Evolutionary conservation across 2,329 filamentous ascomycete genomes (phyloP).

Genomic region (Phyllosticta ampelicida): DNA sequence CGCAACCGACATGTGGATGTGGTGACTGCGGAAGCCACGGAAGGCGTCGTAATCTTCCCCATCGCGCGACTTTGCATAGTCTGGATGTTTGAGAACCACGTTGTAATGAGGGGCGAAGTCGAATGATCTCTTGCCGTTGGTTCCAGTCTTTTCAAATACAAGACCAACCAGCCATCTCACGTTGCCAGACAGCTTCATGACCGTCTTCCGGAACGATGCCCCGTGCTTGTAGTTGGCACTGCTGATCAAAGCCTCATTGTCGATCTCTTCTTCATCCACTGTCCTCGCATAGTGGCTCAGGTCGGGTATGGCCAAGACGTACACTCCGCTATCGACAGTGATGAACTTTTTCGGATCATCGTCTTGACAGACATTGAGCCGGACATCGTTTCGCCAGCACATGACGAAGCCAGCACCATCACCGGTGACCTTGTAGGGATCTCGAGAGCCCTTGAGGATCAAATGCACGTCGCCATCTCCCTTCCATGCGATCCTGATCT

Average conservation of each 20-base stretch:
- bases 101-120: constrained; percentile 89
- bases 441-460: constrained; percentile 77
- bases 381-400: constrained; percentile 95
- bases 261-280: constrained; percentile 38
- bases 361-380: constrained; percentile 72
- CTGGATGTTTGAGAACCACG: constrained; percentile 72
- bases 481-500: constrained; percentile 81
- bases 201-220: constrained; percentile 91
- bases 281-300: constrained; percentile 79
- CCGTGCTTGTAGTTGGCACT: constrained; percentile 58
- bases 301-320: constrained; percentile 87
- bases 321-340: constrained; percentile 91
- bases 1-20: constrained; percentile 91
- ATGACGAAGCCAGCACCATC: constrained; percentile 92
- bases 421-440: constrained; percentile 87
- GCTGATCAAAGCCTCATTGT: constrained; percentile 48
- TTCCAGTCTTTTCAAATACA: constrained; percentile 79
- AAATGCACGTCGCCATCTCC: constrained; percentile 93
- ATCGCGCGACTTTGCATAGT: constrained; percentile 51
- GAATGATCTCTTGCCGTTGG: constrained; percentile 64
- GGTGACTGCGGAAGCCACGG: constrained; percentile 87
- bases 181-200: constrained; percentile 96
- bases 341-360: constrained; percentile 89
- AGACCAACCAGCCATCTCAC: constrained; percentile 87
- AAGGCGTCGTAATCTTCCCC: constrained; percentile 76